Evolutionary conservation across 2,329 filamentous ascomycete species (phyloP), one percentile per base, ranked within the genome.

Genomic region (Pestalotiopsis sp.): DNA sequence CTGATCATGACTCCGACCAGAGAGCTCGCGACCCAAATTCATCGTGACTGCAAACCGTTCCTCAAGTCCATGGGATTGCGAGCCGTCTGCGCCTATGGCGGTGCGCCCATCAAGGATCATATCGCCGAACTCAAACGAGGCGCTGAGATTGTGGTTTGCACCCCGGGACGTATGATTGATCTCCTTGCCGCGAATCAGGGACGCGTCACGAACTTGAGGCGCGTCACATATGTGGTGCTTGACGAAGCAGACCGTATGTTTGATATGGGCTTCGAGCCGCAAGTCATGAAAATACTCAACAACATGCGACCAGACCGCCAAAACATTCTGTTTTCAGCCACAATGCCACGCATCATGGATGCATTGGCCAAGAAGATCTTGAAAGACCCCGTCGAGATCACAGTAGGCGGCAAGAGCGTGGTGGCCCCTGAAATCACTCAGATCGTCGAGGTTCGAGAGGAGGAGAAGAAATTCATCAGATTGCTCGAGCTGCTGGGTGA

Each of bases 231-330:
- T 78, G 90, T 98, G 27, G 96, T 99, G 12, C 88, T 99, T 52
- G 96, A 99, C 78, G 96, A 99, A 82, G 96, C 96, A 62, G 96
- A 99, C 81, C 92, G 96, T 71, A 98, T 99, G 96, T 98, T 98
- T 78, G 96, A 99, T 79, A 98, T 99, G 96, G 96, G 96, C 14
- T 99, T 99, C 77, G 95, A 97, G 81, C 95, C 96, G 2, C 96
- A 99, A 80, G 95, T 99, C 66, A 96, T 96, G 90, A 98, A 97
- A 80, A 96, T 99, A 69, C 91, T 98, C 77, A 90, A 90, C 73
- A 97, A 96, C 76, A 92, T 97, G 78, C 91, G 96, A 62, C 95
- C 96, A 0, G 93, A 98, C 78, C 91, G 93, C 64, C 96, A 99
- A 78, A 97, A 94, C 0, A 94, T 98, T 65, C 86, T 98, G 27